These are phyloP conservation scores for Sphaerulina vaccinii DNA, from an alignment of 2,329 filamentous ascomycete genomes.

Conservation along the genomic window DNA sequence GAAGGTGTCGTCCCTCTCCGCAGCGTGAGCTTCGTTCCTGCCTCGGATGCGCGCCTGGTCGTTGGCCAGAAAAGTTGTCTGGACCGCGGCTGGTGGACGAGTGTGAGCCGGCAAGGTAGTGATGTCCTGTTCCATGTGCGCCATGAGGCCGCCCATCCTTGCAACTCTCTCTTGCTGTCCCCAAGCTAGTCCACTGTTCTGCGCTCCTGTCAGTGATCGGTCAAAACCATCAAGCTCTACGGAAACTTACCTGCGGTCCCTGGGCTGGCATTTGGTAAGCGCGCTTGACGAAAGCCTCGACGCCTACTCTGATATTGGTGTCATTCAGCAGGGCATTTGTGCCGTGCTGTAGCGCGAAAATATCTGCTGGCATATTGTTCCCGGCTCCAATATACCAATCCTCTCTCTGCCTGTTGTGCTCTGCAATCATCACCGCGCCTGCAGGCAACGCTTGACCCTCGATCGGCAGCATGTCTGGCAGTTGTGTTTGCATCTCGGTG, in stretches of 20 bases:
- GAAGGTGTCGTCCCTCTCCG: neutral
- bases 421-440: slow-evolving; percentile 10
- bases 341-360: neutral
- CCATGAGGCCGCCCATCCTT: slow-evolving; percentile 17
- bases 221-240: neutral
- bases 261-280: neutral
- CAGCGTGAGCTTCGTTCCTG: neutral
- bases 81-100: slow-evolving; percentile 3
- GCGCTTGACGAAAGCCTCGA: neutral
- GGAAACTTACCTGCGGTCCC: neutral
- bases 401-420: slow-evolving; percentile 4
- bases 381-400: neutral
- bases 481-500: neutral
- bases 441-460: slow-evolving; percentile 7
- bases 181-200: neutral
- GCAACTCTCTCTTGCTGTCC: slow-evolving; percentile 17
- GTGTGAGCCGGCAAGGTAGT: slow-evolving; percentile 5
- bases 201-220: neutral
- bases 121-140: slow-evolving; percentile 5
- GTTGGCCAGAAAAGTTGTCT: slow-evolving; percentile 3
- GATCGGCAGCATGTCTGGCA: slow-evolving; percentile 10
- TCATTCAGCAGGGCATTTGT: neutral
- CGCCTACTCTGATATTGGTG: neutral
- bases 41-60: slow-evolving; percentile 5
- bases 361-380: neutral